Evolutionary conservation across 2,329 filamentous ascomycete species (phyloP).

Genomic region (Xylariales sp.): DNA sequence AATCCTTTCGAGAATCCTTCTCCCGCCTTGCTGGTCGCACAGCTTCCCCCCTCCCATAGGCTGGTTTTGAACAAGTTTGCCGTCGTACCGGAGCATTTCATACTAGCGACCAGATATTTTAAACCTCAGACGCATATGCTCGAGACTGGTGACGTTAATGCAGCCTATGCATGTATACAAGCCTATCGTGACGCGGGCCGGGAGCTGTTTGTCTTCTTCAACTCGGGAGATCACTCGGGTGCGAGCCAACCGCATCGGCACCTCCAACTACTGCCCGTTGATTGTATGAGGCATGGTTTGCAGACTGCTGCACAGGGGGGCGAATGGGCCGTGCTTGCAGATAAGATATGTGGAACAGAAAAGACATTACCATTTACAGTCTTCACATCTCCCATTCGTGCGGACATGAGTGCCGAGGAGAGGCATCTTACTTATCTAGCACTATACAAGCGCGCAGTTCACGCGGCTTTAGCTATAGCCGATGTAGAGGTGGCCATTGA

Average conservation of each 20-base stretch:
- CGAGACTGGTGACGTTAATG: conserved; percentile 69
- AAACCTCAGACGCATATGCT: conserved; percentile 74
- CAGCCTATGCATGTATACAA: conserved; percentile 70
- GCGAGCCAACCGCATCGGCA: conserved; percentile 79
- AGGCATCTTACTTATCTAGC: conserved; percentile 58
- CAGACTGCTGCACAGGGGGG: conserved; percentile 41
- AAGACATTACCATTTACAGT: conserved; percentile 56
- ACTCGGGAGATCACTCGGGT: conserved; percentile 74
- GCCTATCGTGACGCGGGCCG: conserved; percentile 57
- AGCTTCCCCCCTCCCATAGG: conserved; percentile 66
- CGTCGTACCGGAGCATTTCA: conserved; percentile 76
- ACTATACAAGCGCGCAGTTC: conserved; percentile 60
- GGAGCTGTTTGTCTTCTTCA: conserved; percentile 75
- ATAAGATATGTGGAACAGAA: conserved; percentile 48
- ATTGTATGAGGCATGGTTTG: conserved; percentile 69
- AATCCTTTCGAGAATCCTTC: conserved; percentile 75
- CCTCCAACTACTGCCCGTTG: conserved; percentile 75
- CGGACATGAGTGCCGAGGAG: conserved; percentile 51
- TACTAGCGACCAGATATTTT: conserved; percentile 73
- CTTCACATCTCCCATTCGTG: conserved; percentile 56
- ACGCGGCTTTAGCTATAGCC: conserved; percentile 35
- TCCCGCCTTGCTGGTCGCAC: conserved; percentile 63
- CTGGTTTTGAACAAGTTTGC: conserved; percentile 82
- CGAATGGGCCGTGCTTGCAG: conserved; percentile 64
- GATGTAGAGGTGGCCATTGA: conserved; percentile 43